Conservation (phyloP, 345 rosid species). For the Populus alba region DNA sequence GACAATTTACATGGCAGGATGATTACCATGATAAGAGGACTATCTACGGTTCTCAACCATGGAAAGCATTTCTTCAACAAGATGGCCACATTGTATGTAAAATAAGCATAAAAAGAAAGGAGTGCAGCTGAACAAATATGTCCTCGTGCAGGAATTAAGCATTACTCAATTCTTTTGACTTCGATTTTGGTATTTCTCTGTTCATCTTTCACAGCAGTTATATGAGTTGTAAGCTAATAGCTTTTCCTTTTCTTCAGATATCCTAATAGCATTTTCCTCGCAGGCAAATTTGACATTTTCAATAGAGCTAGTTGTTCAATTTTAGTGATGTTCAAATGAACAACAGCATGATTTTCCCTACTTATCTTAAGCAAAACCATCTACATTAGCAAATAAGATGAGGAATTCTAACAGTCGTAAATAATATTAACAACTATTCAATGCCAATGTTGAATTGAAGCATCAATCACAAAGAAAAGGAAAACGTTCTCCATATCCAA, state of each 20-base stretch:
- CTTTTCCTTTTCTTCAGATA: background rate
- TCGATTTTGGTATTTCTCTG: too few relatives aligned
- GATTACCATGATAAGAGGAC: slow-evolving; percentile 59
- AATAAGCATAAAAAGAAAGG: too few relatives aligned
- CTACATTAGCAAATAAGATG: background rate
- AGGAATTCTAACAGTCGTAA: background rate
- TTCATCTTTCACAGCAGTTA: background rate
- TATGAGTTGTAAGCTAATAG: background rate
- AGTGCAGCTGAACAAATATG: too few relatives aligned
- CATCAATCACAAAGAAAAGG: background rate
- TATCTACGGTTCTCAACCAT: background rate
- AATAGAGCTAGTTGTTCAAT: background rate
- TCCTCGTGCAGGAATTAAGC: background rate
- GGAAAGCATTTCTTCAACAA: slow-evolving; percentile 5
- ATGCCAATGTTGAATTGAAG: background rate
- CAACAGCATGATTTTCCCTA: background rate
- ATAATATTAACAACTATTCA: background rate
- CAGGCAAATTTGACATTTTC: background rate
- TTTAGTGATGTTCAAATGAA: too few relatives aligned
- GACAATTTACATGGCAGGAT: slow-evolving; percentile 77
- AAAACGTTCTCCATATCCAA: background rate
- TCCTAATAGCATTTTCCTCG: background rate
- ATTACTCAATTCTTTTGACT: too few relatives aligned
- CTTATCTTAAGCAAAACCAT: too few relatives aligned
- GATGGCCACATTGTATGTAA: background rate